Evolutionary conservation across 140 eudicot species (phyloP), one percentile per base, ranked within the genome.

Genomic region (Flaveria floridana): DNA sequence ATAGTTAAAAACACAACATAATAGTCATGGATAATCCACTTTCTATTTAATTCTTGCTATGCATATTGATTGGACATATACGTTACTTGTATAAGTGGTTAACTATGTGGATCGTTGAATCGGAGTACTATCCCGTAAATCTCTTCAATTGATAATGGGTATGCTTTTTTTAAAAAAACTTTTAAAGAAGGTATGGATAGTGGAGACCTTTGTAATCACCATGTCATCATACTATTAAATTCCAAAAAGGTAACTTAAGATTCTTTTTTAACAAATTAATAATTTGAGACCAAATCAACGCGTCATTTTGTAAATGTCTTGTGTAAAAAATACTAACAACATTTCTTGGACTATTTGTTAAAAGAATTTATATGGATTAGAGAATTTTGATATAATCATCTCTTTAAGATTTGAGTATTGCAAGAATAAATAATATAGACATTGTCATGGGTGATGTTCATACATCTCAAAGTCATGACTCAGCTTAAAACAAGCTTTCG

Each of bases 191-290:
- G 3, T 78, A 50, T 25, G 42, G 20, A 61, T 50, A 26, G 59
- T 79, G 78, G 61, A 64, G 74, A 39, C 41, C 63, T 52, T 39
- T 63, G 61, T 71, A 63, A 78, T 62, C 78, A 72, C 63, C 82
- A 78, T 71, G 78, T 72, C 68, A 78, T 51, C 48, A 39, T 48
- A 34, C n/a, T 21, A 34, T 62, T 48, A 13, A 7, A 51, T 63
- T 48, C 9, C 9, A 42, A 56, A 77, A 42, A 57, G 41, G 70
- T 68, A 48, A 48, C 39, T 52, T 25, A 64, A 44, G 62, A 18
- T 48, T 19, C 72, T 64, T 75, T 53, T 19, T 73, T 30, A 72
- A 59, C 70, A 63, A 41, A 74, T 41, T 51, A 23, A 74, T 68
- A 44, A 23, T 44, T 41, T 46, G 50, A n/a, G 53, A 64, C 73